phyloP scores from a whole-genome alignment of 116 monocot species.

The Phalaenopsis hybrid region DNA sequence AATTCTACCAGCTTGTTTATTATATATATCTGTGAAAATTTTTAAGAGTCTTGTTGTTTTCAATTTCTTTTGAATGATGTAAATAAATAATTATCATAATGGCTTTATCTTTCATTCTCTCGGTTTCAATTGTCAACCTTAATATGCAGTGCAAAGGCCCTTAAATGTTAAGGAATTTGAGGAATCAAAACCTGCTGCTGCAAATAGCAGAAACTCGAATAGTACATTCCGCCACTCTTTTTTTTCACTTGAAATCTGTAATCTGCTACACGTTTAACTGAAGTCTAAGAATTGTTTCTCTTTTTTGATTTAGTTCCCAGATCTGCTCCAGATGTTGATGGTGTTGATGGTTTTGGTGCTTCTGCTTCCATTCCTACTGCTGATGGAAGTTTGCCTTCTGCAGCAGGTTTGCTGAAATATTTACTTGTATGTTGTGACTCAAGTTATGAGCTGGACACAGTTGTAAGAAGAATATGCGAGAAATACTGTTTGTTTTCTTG shows the following conservation, averaged over 20 bases:
- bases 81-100: not conserved
- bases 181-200: not conserved
- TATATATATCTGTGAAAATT: too few relatives aligned
- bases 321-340: not conserved
- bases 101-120: not conserved
- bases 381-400: conserved; percentile 2
- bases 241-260: not conserved
- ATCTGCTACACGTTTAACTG: not conserved
- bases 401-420: conserved; percentile 2
- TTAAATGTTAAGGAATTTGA: not conserved
- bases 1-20: too few relatives aligned
- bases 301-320: not conserved
- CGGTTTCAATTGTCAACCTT: not conserved
- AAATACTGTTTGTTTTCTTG: too few relatives aligned
- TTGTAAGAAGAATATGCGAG: not conserved
- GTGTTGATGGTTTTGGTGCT: not conserved
- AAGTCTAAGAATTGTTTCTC: not conserved
- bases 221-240: not conserved
- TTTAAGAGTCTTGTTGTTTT: too few relatives aligned
- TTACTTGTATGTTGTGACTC: not conserved
- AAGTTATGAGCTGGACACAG: not conserved
- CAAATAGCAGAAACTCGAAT: not conserved
- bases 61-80: too few relatives aligned
- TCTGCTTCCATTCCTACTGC: not conserved
- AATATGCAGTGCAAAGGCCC: not conserved